phyloP scores from a whole-genome alignment of 1,284 basidiomycete genomes.

The Taiwanofungus camphoratus region DNA sequence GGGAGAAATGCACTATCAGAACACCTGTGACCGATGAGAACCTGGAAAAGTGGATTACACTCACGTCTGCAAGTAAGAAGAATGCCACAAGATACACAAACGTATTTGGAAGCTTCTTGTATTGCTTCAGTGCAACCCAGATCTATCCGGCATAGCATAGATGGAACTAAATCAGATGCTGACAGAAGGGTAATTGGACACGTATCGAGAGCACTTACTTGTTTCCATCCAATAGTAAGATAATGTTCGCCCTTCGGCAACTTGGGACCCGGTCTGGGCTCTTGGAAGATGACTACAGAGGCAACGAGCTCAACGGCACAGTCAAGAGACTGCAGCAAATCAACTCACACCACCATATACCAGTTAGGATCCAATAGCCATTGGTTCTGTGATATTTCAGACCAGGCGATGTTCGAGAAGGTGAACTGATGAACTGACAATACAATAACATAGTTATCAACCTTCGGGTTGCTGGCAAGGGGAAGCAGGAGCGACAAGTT shows the following conservation, averaged over 20 bases:
- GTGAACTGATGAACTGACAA: conserved; percentile 36
- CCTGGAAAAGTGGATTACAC: too few relatives aligned
- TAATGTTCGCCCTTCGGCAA: conserved; percentile 70
- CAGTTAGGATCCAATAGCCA: conserved; percentile 68
- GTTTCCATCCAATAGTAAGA: conserved; percentile 77
- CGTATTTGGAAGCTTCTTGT: conserved; percentile 68
- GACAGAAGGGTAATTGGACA: too few relatives aligned
- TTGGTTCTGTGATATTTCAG: conserved; percentile 55
- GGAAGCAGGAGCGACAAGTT: conserved; percentile 75
- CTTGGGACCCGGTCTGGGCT: conserved; percentile 66
- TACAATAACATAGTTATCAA: conserved; percentile 66
- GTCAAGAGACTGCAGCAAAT: too few relatives aligned
- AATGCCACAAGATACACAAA: conserved; percentile 72
- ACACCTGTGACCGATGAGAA: too few relatives aligned
- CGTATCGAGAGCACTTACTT: conserved; percentile 32
- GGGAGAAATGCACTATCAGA: too few relatives aligned
- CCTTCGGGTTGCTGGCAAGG: conserved; percentile 54
- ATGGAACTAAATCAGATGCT: too few relatives aligned
- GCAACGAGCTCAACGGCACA: background rate
- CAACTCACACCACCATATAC: conserved; percentile 80
- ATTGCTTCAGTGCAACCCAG: conserved; percentile 63
- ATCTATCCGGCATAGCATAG: too few relatives aligned
- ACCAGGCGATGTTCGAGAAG: background rate
- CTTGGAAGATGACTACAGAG: conserved; percentile 65
- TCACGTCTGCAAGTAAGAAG: conserved; percentile 73